A percentile compares a stretch with the other conserved stretches of the same genome.
Evolutionary conservation across 2,329 filamentous ascomycete genomes (phyloP).

Genomic region (Calonectria fujianensis): DNA sequence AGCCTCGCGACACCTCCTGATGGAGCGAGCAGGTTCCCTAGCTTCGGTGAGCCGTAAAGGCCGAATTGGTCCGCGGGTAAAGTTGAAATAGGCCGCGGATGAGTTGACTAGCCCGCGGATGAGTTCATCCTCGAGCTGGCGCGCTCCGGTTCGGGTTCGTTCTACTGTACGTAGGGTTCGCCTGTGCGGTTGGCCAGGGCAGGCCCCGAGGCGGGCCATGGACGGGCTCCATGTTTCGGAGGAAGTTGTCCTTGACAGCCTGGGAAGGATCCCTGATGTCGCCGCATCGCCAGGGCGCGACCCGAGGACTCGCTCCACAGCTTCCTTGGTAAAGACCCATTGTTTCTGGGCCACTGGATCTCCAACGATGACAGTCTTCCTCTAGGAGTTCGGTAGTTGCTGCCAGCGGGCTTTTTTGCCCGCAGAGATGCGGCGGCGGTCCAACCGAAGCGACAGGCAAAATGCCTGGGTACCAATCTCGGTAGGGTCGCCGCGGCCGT

Average conservation of each 20-base stretch:
- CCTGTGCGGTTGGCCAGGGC: constrained; percentile 75
- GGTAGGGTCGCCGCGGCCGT: constrained; percentile 77
- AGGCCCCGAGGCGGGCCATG: constrained; percentile 77
- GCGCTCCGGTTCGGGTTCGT: constrained; percentile 68
- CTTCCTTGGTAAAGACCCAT: constrained; percentile 78
- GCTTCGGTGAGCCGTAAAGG: constrained; percentile 83
- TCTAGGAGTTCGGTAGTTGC: constrained; percentile 82
- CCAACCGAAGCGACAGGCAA: constrained; percentile 80
- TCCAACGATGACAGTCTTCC: constrained; percentile 83
- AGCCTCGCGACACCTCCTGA: constrained; percentile 75
- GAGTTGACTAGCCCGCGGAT: constrained; percentile 74
- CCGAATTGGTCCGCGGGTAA: constrained; percentile 64
- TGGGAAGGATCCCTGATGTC: constrained; percentile 70
- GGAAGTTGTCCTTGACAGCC: constrained; percentile 72
- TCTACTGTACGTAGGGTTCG: constrained; percentile 59
- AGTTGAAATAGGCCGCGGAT: no score
- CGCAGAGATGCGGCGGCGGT: constrained; percentile 70
- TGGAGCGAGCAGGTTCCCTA: constrained; percentile 76
- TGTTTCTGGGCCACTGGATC: constrained; percentile 62
- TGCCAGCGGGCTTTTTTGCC: constrained; percentile 72
- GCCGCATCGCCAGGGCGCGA: constrained; percentile 73
- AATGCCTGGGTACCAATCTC: constrained; percentile 85
- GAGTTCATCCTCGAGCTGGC: constrained; percentile 76
- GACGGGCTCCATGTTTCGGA: constrained; percentile 82
- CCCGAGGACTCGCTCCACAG: constrained; percentile 81